Conservation (phyloP, 2,329 filamentous ascomycete genomes). For the Aureobasidium sp. region DNA sequence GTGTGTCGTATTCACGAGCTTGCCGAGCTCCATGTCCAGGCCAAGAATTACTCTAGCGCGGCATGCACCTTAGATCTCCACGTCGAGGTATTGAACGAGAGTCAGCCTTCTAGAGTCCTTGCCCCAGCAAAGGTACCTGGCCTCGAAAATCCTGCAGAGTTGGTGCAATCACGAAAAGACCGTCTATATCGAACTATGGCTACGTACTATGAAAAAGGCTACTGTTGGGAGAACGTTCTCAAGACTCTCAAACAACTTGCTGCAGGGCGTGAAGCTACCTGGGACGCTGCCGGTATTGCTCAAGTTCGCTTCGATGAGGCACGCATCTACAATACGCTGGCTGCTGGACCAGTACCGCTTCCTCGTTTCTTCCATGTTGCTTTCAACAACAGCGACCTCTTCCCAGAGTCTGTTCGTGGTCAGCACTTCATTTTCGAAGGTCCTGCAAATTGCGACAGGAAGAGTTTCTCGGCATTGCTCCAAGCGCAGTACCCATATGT, state of each 20-base stretch:
- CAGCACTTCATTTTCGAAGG: constrained; percentile 93
- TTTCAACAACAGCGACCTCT: constrained; percentile 76
- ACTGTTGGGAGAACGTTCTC: constrained; percentile 84
- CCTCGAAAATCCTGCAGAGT: constrained; percentile 73
- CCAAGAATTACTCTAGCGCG: constrained; percentile 76
- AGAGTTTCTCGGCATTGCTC: constrained; percentile 82
- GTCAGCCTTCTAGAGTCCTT: not conserved
- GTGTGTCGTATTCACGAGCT: constrained; percentile 93
- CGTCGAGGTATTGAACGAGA: constrained; percentile 74
- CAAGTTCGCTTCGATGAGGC: constrained; percentile 93
- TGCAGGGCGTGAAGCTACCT: constrained; percentile 56
- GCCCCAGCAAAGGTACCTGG: constrained; percentile 37
- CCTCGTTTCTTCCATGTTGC: constrained; percentile 87
- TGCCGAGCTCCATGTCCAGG: constrained; percentile 65
- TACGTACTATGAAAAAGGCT: constrained; percentile 87
- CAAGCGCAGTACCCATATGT: constrained; percentile 70
- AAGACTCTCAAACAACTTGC: constrained; percentile 86
- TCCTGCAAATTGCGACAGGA: constrained; percentile 64
- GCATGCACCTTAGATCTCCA: constrained; percentile 84
- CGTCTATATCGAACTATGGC: constrained; percentile 91
- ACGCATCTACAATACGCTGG: constrained; percentile 79
- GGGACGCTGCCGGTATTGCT: constrained; percentile 57
- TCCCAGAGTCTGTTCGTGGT: constrained; percentile 71
- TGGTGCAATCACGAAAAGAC: constrained; percentile 88
- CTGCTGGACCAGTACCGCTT: constrained; percentile 28